Conservation (phyloP, 2,329 filamentous ascomycete species). For the Pezicula radicicola region DNA sequence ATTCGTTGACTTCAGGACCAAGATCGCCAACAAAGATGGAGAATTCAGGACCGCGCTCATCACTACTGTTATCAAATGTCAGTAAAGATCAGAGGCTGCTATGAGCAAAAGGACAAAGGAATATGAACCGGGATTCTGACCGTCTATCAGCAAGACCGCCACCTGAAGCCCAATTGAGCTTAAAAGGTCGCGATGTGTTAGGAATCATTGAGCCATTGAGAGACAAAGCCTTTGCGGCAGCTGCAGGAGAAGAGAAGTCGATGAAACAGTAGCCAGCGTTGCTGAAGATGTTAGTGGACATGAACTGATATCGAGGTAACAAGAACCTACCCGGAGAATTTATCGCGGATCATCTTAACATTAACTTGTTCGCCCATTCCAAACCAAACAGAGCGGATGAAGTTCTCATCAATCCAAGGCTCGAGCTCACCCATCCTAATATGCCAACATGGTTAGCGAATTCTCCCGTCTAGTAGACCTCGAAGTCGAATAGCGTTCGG, state of each 20-base stretch:
- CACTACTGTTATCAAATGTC: conserved; percentile 48
- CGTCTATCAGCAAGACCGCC: conserved; percentile 92
- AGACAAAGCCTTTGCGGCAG: conserved; percentile 85
- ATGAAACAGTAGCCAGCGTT: conserved; percentile 99
- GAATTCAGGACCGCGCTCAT: conserved; percentile 94
- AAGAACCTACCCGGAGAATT: conserved; percentile 82
- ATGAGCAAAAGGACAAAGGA: conserved; percentile 14
- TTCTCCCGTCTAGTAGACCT: not conserved
- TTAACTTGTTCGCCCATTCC: conserved; percentile 93
- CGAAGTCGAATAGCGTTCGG: not conserved
- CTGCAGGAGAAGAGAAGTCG: conserved; percentile 79
- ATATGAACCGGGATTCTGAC: conserved; percentile 46
- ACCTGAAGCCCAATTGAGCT: conserved; percentile 98
- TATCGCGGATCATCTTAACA: conserved; percentile 99
- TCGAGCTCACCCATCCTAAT: conserved; percentile 97
- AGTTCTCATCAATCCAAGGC: conserved; percentile 99
- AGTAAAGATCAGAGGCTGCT: conserved; percentile 6
- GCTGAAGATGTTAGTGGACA: conserved; percentile 40
- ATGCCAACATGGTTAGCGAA: not conserved
- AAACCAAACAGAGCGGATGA: conserved; percentile 90
- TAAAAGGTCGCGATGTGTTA: conserved; percentile 93
- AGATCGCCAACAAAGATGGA: conserved; percentile 98
- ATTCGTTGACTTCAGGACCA: conserved; percentile 97
- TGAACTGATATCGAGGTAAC: conserved; percentile 4
- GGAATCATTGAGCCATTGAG: conserved; percentile 88